phyloP scores from a whole-genome alignment of 2,329 filamentous ascomycete species.

The Parascedosporium putredinis region DNA sequence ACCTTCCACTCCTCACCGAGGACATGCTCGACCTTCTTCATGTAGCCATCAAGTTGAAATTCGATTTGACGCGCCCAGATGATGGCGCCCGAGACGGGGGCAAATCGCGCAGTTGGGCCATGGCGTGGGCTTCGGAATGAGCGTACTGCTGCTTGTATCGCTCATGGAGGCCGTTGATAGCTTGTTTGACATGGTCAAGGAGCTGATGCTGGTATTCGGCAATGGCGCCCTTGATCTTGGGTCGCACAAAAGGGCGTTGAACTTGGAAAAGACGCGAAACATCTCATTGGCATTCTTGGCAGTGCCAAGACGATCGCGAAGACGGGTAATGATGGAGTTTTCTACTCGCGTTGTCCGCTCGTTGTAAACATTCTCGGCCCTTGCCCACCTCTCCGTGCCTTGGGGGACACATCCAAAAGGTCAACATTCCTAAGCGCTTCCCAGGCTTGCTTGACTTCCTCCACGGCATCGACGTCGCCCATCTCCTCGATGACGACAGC shows the following conservation, averaged over 20 bases:
- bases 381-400: constrained; percentile 84
- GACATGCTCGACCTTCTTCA: constrained; percentile 98
- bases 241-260: constrained; percentile 98
- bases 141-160: constrained; percentile 99
- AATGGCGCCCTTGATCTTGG: constrained; percentile 98
- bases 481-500: constrained; percentile 81
- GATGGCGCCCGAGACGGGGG: constrained; percentile 91
- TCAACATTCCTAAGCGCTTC: constrained; percentile 91
- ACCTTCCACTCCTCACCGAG: constrained; percentile 90
- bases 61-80: constrained; percentile 98
- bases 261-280: constrained; percentile 99
- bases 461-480: constrained; percentile 91
- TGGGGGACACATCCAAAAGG: constrained; percentile 84
- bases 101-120: constrained; percentile 93
- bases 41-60: constrained; percentile 87
- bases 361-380: constrained; percentile 92
- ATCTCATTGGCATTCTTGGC: constrained; percentile 98
- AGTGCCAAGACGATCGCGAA: constrained; percentile 85
- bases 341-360: constrained; percentile 95
- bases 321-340: constrained; percentile 93
- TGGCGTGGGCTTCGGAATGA: constrained; percentile 92
- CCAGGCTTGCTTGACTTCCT: constrained; percentile 92
- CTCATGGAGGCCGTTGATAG: constrained; percentile 86
- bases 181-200: constrained; percentile 94
- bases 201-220: constrained; percentile 96